Base-by-base conservation (phyloP, 2,329 filamentous ascomycete genomes). In the Colletotrichum sp. region DNA sequence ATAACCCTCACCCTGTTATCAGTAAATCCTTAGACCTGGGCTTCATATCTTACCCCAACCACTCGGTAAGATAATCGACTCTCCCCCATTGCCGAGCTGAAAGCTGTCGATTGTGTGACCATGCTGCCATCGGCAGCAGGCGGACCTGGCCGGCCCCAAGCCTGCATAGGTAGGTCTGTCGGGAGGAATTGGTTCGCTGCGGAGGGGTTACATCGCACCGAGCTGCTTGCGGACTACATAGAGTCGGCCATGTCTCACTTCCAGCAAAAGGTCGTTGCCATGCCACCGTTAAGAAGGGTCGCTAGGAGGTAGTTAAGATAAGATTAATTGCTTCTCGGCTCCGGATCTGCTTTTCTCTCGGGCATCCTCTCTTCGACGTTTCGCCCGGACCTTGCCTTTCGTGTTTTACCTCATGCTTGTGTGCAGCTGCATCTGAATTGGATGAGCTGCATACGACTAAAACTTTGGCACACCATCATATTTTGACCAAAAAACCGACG, bases 201-300 rank as follows among this genome's bases (percentile, higher is more conserved):
- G 9, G 66, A 64, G 34, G 58, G 56, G 70, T 69, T 74, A 60
- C 70, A 69, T 36, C 16, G 65, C 22, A 65, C 22, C 28, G 22
- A 36, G 43, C 34, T 28, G 73, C 22, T 56, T 68, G 70, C 70
- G 62, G 74, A 74, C 56, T 76, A 76, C 65, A 76, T 74, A 69
- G 56, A 61, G 36, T 22, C 28, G 27, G 56, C 8, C 70, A 65
- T 74, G 70, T 61, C 74, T 76, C 48, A 61, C 60, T 48, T 39
- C 15, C 18, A 60, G 25, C 18, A 66, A 34, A 32, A 28, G 27
- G 52, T 18, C 43, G 69, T 6, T 56, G 36, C 64, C 39, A 22
- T 39, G 39, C 43, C 36, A 66, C 16, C 55, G 25, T 32, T 15
- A 56, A 52, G 61, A 30, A 55, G n/a, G 18, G 10, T 66, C 27